Evolutionary conservation across 2,329 filamentous ascomycete species (phyloP), one percentile per base, ranked within the genome.

Genomic region (Helotiales sp.): DNA sequence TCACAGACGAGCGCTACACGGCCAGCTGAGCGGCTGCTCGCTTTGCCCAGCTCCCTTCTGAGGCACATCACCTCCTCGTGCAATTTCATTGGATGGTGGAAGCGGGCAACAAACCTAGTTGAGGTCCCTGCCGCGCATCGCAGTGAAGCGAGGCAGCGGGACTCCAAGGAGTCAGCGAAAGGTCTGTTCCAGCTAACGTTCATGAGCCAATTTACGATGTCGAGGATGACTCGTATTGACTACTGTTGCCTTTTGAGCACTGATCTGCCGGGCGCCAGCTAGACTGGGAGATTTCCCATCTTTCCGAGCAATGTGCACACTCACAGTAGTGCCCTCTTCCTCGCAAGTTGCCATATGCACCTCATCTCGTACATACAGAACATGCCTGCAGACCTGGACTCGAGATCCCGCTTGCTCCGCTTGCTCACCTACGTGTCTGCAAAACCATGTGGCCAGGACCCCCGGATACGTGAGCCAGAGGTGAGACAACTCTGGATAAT

Each of bases 41-140:
- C 63, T 60, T 65, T 62, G 34, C 47, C 50, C 65, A 60, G 63
- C 62, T 52, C 57, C 61, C 54, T 48, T 59, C 58, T 64, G 59
- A 64, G 54, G 63, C 64, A 66, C 61, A 67, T 65, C 66, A 67
- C 66, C 67, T 52, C 60, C 55, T 64, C 30, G 53, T n/a, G n/a
- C n/a, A n/a, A n/a, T n/a, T n/a, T n/a, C n/a, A n/a, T n/a, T n/a
- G 36, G 27, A 52, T 22, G 47, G 29, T 47, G 31, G 30, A 6
- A 30, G 40, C 52, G 53, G 57, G 54, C 61, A 66, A 59, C 34
- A 17, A 54, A 57, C 47, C 54, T 38, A 55, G 50, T 52, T 33
- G 44, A 47, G 36, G 38, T 54, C 33, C 42, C 49, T 52, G 29
- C 51, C 47, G 54, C 58, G 48, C 50, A 60, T 53, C 40, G 48